Percentiles rank a stretch among this genome's conserved stretches.
phyloP scores from a whole-genome alignment of 768 basidiomycete species.

The Pluteus cervinus region DNA sequence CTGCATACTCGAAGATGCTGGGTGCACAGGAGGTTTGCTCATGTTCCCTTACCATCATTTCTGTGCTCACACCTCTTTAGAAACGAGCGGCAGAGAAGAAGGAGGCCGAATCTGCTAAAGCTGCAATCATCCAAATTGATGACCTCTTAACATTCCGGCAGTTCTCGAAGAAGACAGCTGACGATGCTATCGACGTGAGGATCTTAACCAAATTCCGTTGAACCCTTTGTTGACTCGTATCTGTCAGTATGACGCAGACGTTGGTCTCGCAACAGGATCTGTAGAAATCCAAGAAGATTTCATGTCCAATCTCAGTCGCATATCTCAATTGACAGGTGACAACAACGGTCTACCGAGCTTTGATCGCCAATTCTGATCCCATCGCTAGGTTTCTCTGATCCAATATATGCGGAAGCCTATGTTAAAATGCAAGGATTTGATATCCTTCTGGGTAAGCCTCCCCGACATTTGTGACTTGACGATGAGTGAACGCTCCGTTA shows the following conservation, averaged over 20 bases:
- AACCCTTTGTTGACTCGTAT: slow-evolving; percentile 4
- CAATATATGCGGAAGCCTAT: slow-evolving; percentile 96
- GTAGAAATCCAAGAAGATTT: slow-evolving; percentile 86
- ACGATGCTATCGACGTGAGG: slow-evolving; percentile 70
- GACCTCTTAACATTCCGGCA: slow-evolving; percentile 90
- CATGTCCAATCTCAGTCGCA: slow-evolving; percentile 87
- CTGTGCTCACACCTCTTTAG: slow-evolving; percentile 26
- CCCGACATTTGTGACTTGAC: too few species aligned
- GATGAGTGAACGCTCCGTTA: slow-evolving; percentile 17
- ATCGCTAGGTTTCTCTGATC: slow-evolving; percentile 84
- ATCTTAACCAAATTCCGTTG: neutral
- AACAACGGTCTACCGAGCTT: slow-evolving; percentile 11
- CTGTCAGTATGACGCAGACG: slow-evolving; percentile 77
- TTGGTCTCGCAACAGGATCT: slow-evolving; percentile 84
- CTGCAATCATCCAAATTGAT: slow-evolving; percentile 81
- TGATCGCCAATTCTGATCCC: neutral
- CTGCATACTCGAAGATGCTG: slow-evolving; percentile 94
- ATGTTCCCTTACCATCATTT: neutral
- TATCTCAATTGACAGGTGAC: slow-evolving; percentile 94
- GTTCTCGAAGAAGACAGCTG: slow-evolving; percentile 86
- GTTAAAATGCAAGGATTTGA: slow-evolving; percentile 98
- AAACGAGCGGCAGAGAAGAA: slow-evolving; percentile 91
- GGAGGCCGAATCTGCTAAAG: slow-evolving; percentile 66
- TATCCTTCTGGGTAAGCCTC: slow-evolving; percentile 71
- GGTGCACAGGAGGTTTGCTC: slow-evolving; percentile 76